Evolutionary conservation across 306 rosid genomes (phyloP).

Genomic region (Oxytropis ochrocephala): DNA sequence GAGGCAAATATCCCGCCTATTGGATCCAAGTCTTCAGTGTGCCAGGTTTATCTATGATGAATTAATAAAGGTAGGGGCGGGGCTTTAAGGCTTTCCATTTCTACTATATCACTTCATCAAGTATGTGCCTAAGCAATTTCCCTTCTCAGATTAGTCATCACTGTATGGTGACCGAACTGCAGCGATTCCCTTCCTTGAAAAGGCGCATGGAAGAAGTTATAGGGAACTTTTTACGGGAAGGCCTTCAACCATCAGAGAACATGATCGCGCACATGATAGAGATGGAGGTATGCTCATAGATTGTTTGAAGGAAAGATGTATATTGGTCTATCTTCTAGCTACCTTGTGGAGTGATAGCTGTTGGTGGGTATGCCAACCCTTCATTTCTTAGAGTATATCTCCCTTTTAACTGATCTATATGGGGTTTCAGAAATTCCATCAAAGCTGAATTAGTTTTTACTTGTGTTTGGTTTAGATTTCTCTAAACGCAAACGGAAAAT

Average conservation of each 20-base stretch:
- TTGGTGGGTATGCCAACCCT: not conserved
- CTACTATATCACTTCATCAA: not conserved
- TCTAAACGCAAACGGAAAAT: too few relatives aligned
- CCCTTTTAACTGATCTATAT: not conserved
- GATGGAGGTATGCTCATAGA: slow-evolving; percentile 69
- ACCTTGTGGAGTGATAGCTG: not conserved
- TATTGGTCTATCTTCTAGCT: slow-evolving; percentile 2
- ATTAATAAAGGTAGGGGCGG: slow-evolving; percentile 65
- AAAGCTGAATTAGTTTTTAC: not conserved
- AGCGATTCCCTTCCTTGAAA: slow-evolving; percentile 84
- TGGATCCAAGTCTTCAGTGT: slow-evolving; percentile 99
- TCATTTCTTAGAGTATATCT: not conserved
- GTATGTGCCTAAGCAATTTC: slow-evolving; percentile 5
- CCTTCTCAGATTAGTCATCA: slow-evolving; percentile 79
- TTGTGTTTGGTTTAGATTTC: too few relatives aligned
- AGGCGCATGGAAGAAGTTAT: slow-evolving; percentile 97
- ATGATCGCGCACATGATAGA: slow-evolving; percentile 94
- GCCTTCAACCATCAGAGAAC: slow-evolving; percentile 86
- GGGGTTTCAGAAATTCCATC: not conserved
- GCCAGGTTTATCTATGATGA: slow-evolving; percentile 97
- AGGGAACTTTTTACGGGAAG: slow-evolving; percentile 82
- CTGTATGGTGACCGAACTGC: slow-evolving; percentile 81
- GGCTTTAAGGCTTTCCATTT: not conserved
- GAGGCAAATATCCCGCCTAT: slow-evolving; percentile 83
- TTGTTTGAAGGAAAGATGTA: not conserved